Base-by-base conservation (phyloP, 768 basidiomycete species). In the Termitomyces sp. region DNA sequence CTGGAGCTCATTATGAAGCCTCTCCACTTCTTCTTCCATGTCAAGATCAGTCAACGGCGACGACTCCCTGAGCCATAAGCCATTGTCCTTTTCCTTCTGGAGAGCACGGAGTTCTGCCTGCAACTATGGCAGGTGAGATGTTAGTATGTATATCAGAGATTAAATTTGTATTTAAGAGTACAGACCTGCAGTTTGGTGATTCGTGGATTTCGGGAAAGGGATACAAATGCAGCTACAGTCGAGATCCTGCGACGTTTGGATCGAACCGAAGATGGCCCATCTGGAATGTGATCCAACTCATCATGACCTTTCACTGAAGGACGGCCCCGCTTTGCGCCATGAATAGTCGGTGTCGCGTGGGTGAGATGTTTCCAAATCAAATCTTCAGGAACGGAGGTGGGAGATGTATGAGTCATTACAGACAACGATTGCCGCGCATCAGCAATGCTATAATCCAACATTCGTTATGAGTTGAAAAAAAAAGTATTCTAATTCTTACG, bases 161-260 rank as follows among this genome's bases (percentile, higher is more conserved):
- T 47, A 22, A 2, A 46, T 34, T 8, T 18, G 36, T 8, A 9
- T 34, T 36, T 45, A 9, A 44, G 18, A 50, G 30, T 34, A 53
- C 69, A 33, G 55, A 79, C 79, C 76, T 81, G 72, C 16, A 73
- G 68, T 61, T 80, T 79, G 20, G 72, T 78, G 71, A 75, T 70
- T 39, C 53, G 50, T 39, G 36, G 2, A 16, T n/a, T 51, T 68
- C 63, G 4, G 40, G 30, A 22, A 57, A 61, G n/a, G n/a, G n/a
- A n/a, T n/a, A n/a, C n/a, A 27, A 65, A 55, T 24, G 51, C 44
- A 34, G 43, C 4, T 32, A 49, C 16, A 22, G 43, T 27, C 27
- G 68, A 64, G 8, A 54, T 62, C 24, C 69, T 59, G 0, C 64
- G 54, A 10, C 72, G 67, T 59, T 72, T 72, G 39, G 50, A 50